Conservation (phyloP, 2,329 filamentous ascomycete genomes). For the Myriosclerotinia duriaeana region DNA sequence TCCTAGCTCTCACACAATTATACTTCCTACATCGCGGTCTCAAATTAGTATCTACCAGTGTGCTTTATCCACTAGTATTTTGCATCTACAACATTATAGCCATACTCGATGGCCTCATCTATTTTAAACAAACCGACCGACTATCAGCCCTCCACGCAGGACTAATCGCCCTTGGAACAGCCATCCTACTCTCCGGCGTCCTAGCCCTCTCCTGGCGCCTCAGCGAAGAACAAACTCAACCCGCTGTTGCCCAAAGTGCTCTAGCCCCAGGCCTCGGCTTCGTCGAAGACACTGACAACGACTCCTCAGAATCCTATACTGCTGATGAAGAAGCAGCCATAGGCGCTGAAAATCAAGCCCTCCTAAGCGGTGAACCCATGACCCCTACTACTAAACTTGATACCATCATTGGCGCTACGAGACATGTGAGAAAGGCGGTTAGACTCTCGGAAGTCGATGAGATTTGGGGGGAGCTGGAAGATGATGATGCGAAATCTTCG, state of each 20-base stretch:
- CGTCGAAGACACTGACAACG: constrained; percentile 66
- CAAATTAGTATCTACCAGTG: constrained; percentile 91
- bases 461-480: constrained; percentile 86
- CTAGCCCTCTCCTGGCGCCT: constrained; percentile 91
- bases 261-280: constrained; percentile 81
- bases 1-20: constrained; percentile 81
- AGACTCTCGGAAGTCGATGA: constrained; percentile 64
- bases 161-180: constrained; percentile 82
- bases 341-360: constrained; percentile 36
- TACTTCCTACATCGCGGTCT: constrained; percentile 94
- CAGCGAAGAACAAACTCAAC: constrained; percentile 69
- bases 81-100: constrained; percentile 99
- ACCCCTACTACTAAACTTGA: constrained; percentile 39
- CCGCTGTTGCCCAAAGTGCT: constrained; percentile 62
- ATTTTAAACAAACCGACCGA: constrained; percentile 84
- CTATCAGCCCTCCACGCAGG: constrained; percentile 74
- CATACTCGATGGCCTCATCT: constrained; percentile 94
- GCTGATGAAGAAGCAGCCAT: constrained; percentile 41
- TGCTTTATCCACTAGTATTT: constrained; percentile 95
- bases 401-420: constrained; percentile 37
- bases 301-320: constrained; percentile 50
- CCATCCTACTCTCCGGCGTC: constrained; percentile 82
- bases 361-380: constrained; percentile 38
- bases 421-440: constrained; percentile 36
- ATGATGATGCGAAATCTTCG: constrained; percentile 53